phyloP scores from a whole-genome alignment of 495 filamentous ascomycete species.

The Chaetomium tenue region DNA sequence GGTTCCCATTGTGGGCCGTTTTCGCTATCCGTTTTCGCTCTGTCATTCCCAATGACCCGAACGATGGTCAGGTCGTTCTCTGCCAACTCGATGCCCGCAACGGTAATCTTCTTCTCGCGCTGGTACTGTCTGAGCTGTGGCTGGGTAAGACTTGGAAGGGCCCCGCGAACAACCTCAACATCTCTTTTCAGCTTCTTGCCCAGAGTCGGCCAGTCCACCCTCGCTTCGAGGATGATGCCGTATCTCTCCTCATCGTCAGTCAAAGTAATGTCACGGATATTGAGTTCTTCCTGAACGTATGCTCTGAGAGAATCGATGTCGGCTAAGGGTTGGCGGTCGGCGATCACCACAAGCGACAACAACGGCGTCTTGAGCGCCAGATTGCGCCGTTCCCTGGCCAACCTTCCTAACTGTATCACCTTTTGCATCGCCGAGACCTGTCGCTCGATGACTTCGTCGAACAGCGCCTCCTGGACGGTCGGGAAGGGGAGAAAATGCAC shows the following conservation, averaged over 20 bases:
- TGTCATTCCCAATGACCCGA: slow-evolving; percentile 1
- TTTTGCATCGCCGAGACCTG: slow-evolving; percentile 81
- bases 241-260: slow-evolving; percentile 74
- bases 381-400: slow-evolving; percentile 75
- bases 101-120: slow-evolving; percentile 15
- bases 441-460: slow-evolving; percentile 76
- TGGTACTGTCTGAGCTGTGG: slow-evolving; percentile 60
- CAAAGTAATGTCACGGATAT: slow-evolving; percentile 8
- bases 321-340: slow-evolving; percentile 72
- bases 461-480: slow-evolving; percentile 76
- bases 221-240: slow-evolving; percentile 75
- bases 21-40: no score
- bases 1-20: no score
- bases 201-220: slow-evolving; percentile 81
- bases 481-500: slow-evolving; percentile 90
- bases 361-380: slow-evolving; percentile 81
- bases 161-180: slow-evolving; percentile 79
- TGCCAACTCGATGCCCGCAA: background rate
- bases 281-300: slow-evolving; percentile 5
- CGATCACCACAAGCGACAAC: slow-evolving; percentile 80
- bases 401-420: slow-evolving; percentile 78
- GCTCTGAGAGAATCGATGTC: slow-evolving; percentile 70
- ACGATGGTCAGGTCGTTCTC: slow-evolving; percentile 5
- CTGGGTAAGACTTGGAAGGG: slow-evolving; percentile 68
- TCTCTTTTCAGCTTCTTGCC: slow-evolving; percentile 93